A percentile compares a stretch with the other conserved stretches of the same genome.
These are phyloP conservation scores for Russula sp. DNA, from an alignment of 768 basidiomycete species.

Conservation along the genomic window DNA sequence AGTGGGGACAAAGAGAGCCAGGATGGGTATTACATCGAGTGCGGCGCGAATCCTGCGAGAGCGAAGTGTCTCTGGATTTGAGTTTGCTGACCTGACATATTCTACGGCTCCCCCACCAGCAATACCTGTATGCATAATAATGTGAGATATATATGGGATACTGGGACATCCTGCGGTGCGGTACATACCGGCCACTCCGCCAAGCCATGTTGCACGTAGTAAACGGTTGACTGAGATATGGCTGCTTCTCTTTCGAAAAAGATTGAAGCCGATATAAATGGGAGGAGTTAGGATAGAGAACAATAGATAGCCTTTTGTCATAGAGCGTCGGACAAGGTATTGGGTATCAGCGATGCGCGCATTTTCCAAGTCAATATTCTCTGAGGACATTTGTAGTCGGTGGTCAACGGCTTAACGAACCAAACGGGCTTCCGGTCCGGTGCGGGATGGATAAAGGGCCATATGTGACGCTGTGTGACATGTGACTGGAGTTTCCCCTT, in stretches of 20 bases:
- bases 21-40: slow-evolving; percentile 52
- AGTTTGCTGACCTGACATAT: slow-evolving; percentile 57
- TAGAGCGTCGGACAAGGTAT: slow-evolving; percentile 61
- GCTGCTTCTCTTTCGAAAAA: slow-evolving; percentile 53
- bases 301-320: slow-evolving; percentile 65
- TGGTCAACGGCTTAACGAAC: too few relatives aligned
- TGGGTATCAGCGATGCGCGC: slow-evolving; percentile 57
- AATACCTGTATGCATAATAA: slow-evolving; percentile 41
- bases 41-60: slow-evolving; percentile 48
- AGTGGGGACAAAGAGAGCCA: not conserved
- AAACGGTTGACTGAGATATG: slow-evolving; percentile 58
- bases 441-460: not conserved
- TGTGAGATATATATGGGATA: not conserved
- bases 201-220: slow-evolving; percentile 71
- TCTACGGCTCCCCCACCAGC: slow-evolving; percentile 54
- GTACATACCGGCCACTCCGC: slow-evolving; percentile 55
- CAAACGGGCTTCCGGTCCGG: not conserved
- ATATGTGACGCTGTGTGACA: not conserved
- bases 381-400: slow-evolving; percentile 11
- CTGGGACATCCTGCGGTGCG: not conserved
- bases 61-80: slow-evolving; percentile 49
- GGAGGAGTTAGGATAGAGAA: slow-evolving; percentile 63
- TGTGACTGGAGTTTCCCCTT: slow-evolving; percentile 7
- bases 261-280: slow-evolving; percentile 51
- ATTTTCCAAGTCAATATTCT: not conserved